These are phyloP conservation scores for Aspergillus quadricinctus DNA, from an alignment of 2,329 filamentous ascomycete genomes.

Conservation along the genomic window DNA sequence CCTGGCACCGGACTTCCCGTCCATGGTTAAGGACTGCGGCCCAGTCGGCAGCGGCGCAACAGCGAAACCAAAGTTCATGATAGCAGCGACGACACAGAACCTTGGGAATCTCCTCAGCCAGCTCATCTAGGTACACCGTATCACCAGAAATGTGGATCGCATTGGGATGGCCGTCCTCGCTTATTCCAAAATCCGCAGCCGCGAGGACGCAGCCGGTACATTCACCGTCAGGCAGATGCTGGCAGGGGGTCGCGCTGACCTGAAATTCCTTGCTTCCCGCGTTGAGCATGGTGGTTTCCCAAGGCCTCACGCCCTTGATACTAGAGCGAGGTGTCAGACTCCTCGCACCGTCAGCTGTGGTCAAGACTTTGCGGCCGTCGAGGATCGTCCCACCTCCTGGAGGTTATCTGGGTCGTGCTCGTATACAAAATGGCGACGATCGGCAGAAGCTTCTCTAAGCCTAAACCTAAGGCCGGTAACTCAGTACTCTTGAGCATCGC, in stretches of 20 bases:
- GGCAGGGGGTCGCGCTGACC: constrained; percentile 42
- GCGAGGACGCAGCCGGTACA: constrained; percentile 45
- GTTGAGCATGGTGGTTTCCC: constrained; percentile 31
- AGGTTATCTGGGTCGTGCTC: constrained; percentile 51
- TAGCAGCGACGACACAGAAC: constrained; percentile 37
- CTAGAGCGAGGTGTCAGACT: constrained; percentile 43
- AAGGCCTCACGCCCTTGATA: constrained; percentile 37
- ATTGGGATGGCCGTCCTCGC: constrained; percentile 37
- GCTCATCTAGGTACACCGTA: constrained; percentile 45
- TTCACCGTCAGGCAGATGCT: constrained; percentile 44
- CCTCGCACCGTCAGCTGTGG: constrained; percentile 43
- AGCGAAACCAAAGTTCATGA: constrained; percentile 42
- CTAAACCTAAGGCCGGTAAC: constrained; percentile 33
- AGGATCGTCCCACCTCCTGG: constrained; percentile 46
- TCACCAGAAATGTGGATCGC: constrained; percentile 49
- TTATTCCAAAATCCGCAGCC: constrained; percentile 32
- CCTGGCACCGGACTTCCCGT: constrained; percentile 38
- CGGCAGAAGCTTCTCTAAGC: constrained; percentile 37
- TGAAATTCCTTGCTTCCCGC: constrained; percentile 33
- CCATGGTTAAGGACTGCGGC: constrained; percentile 42
- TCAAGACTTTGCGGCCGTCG: constrained; percentile 45
- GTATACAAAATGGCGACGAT: constrained; percentile 49
- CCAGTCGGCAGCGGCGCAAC: constrained; percentile 19
- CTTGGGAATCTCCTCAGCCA: constrained; percentile 28
- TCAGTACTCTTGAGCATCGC: constrained; percentile 27